These are phyloP conservation scores for Solanum ossicruentum DNA, from an alignment of 257 asterid species.

Conservation along the genomic window DNA sequence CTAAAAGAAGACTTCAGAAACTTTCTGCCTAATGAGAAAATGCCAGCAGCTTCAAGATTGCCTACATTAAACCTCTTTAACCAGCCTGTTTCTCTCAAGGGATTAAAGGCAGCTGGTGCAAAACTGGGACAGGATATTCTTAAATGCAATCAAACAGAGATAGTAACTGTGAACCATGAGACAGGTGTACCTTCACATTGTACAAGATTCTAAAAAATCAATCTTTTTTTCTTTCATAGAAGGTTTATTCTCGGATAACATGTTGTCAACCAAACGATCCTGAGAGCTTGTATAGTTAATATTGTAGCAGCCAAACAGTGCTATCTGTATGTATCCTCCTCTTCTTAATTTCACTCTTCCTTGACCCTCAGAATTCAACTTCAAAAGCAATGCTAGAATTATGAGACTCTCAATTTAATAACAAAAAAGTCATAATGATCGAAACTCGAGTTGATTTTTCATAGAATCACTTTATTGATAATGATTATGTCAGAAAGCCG, in stretches of 20 bases:
- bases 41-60: conserved; percentile 77
- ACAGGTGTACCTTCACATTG: conserved; percentile 86
- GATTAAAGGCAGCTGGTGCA: conserved; percentile 84
- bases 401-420: background rate
- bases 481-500: too few species aligned
- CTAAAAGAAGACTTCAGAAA: conserved; percentile 50
- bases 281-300: background rate
- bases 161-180: conserved; percentile 36
- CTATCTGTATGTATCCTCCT: background rate
- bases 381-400: background rate
- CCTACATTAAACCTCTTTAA: conserved; percentile 76
- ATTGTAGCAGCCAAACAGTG: background rate
- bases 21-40: conserved; percentile 56
- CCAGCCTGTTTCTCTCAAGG: conserved; percentile 74
- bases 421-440: background rate
- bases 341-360: background rate
- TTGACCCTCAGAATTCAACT: background rate
- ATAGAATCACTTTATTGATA: too few species aligned
- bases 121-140: conserved; percentile 72
- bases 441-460: background rate
- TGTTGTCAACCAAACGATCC: too few species aligned
- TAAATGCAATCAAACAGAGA: conserved; percentile 39
- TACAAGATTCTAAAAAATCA: conserved; percentile 33
- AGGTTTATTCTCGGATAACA: background rate
- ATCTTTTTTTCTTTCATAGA: background rate